These are phyloP conservation scores for Tribonema minus DNA, from an alignment of 108 stramenopile genomes.

Conservation along the genomic window DNA sequence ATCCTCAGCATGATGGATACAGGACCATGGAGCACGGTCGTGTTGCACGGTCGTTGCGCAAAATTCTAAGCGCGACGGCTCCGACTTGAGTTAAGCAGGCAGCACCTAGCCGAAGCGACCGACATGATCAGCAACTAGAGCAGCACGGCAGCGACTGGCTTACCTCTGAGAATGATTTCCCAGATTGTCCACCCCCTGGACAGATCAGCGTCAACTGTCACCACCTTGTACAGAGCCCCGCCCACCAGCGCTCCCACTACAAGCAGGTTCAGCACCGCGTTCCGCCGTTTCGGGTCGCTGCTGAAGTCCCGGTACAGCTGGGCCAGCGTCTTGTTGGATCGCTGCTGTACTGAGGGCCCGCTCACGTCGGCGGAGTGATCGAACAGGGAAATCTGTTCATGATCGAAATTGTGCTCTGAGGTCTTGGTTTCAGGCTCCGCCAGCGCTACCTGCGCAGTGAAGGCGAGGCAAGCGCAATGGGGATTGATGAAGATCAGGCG, in stretches of 20 bases:
- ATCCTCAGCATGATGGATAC: too few species aligned
- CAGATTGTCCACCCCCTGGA: slow-evolving; percentile 36
- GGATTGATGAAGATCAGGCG: too few species aligned
- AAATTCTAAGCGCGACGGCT: not conserved
- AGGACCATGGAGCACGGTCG: not conserved
- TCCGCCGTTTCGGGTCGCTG: not conserved
- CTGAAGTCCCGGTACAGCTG: not conserved
- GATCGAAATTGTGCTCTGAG: not conserved
- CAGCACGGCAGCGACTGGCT: not conserved
- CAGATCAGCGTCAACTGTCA: slow-evolving; percentile 31
- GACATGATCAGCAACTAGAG: not conserved
- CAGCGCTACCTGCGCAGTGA: not conserved
- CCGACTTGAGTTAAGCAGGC: not conserved
- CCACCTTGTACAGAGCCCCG: slow-evolving; percentile 8
- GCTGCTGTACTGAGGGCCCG: not conserved
- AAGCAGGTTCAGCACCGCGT: not conserved
- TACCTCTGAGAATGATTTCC: slow-evolving; percentile 22
- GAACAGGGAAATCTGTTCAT: too few species aligned
- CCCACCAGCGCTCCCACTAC: not conserved
- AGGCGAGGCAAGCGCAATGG: too few species aligned
- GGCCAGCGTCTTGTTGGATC: not conserved
- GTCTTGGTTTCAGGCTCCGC: not conserved
- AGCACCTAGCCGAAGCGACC: not conserved
- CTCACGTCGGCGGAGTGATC: too few species aligned
- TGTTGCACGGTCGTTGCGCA: not conserved